Base-by-base conservation (phyloP, 352 stramenopile genomes). In the Peronosclerospora sorghi region DNA sequence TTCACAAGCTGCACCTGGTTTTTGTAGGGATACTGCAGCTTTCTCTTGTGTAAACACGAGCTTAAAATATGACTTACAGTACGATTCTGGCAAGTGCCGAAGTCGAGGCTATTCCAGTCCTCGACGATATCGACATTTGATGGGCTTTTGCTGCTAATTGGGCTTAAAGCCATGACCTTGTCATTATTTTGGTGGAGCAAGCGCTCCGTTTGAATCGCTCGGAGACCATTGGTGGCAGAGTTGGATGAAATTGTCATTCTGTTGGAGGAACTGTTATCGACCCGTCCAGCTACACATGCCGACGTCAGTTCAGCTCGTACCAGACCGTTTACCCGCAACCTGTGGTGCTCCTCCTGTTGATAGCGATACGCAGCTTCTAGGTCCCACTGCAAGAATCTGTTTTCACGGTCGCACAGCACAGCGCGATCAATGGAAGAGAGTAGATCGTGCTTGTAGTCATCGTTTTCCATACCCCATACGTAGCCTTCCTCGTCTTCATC, bases 51-150 rank as follows among this genome's bases (percentile, higher is more conserved):
- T 45, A 86, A 48, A 42, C 77, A 89, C 4, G 77, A 86, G 45
- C 74, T 86, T 28, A 89, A 44, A 44, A 89, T 89, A 43, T 86
- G 77, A 51, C 75, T 89, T 35, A 89, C 77, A 8, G 73, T 86
- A 32, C 77, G 77, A 45, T 87, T 87, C 58, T 87, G 75, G 41
- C 85, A 87, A 8, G 72, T 87, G 5, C 75, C 72, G 45, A 87
- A 87, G 39, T 87, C 75, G 18, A 87, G 39, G 42, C 62, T 76
- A 50, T 75, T 80, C 75, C 75, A 87, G 40, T 86, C 71, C 44
- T 86, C 74, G n/a, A 82, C 65, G 14, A 74, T 74, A 52, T 86
- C 74, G 13, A 84, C 75, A 40, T 83, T 83, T 13, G 72, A 86
- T 36, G 73, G 71, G 28, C 73, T 86, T 43, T 81, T 83, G 27